Percentiles rank a stretch among this genome's conserved stretches.
Conservation (phyloP, 305 asterid species). For the Plantago coronopus region DNA sequence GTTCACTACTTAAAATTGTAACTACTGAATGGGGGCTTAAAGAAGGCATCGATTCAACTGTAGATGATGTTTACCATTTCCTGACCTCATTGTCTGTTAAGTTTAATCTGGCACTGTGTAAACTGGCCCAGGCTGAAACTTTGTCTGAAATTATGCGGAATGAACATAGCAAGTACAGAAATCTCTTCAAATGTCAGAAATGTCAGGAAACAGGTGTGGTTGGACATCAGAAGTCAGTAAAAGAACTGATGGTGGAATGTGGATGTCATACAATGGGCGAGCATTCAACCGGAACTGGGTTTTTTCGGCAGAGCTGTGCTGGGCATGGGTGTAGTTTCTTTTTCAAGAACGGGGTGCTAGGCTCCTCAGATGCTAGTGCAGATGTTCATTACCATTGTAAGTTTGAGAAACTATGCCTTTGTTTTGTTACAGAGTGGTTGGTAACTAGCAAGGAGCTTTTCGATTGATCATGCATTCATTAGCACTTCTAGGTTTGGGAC, state of each 20-base stretch:
- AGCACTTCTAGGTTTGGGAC: no score
- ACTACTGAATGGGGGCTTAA: conserved; percentile 35
- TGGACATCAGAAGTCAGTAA: conserved; percentile 26
- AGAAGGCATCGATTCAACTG: conserved; percentile 32
- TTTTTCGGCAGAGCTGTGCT: conserved; percentile 13
- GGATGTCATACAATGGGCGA: conserved; percentile 37
- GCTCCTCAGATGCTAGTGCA: conserved; percentile 31
- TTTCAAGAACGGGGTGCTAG: conserved; percentile 67
- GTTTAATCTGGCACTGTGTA: conserved; percentile 55
- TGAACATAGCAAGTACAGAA: conserved; percentile 21
- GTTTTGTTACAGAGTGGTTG: conserved; percentile 76
- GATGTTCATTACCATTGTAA: conserved; percentile 60
- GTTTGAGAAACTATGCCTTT: conserved; percentile 75
- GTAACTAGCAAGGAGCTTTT: conserved; percentile 36
- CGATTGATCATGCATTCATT: conserved; percentile 25
- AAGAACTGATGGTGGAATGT: conserved; percentile 39
- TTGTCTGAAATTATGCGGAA: conserved; percentile 15
- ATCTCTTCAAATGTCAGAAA: conserved; percentile 23
- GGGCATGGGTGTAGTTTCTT: conserved; percentile 32
- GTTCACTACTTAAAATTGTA: conserved; percentile 38
- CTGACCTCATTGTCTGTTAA: conserved; percentile 62
- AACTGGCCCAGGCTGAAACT: conserved; percentile 29
- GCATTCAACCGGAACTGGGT: conserved; percentile 18
- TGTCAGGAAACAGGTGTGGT: conserved; percentile 20
- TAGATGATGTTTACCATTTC: conserved; percentile 72